phyloP scores from a whole-genome alignment of 306 rosid genomes.

The Benincasa hispida region DNA sequence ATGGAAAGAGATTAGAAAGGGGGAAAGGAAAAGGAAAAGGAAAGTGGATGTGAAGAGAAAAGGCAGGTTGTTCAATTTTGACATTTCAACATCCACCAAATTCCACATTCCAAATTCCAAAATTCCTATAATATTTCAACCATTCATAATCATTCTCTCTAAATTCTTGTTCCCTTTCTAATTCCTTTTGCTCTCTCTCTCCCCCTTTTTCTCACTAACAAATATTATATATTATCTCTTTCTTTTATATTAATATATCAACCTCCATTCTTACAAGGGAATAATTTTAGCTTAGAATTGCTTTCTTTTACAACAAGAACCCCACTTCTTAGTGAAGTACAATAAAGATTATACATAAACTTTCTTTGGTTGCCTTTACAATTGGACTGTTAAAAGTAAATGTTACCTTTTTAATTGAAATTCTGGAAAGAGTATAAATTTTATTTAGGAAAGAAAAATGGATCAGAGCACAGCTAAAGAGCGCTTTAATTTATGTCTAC shows the following conservation, averaged over 20 bases:
- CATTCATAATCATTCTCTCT: background rate
- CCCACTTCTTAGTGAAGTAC: background rate
- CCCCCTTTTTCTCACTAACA: background rate
- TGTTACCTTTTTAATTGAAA: too few species aligned
- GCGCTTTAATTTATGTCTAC: too few species aligned
- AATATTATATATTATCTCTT: background rate
- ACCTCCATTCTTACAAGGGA: background rate
- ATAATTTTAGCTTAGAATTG: background rate
- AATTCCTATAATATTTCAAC: background rate
- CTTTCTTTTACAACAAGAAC: background rate
- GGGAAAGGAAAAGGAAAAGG: background rate
- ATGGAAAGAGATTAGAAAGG: background rate
- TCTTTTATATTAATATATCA: background rate
- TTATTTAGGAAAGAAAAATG: too few species aligned
- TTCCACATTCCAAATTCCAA: background rate
- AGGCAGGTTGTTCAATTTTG: background rate
- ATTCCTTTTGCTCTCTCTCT: background rate
- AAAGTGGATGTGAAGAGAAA: background rate
- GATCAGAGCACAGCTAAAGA: background rate
- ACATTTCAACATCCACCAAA: background rate
- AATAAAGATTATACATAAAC: too few species aligned
- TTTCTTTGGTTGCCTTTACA: too few species aligned
- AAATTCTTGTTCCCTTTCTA: background rate
- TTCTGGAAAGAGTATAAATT: too few species aligned
- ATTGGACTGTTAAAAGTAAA: too few species aligned